Evolutionary conservation across 306 rosid genomes (phyloP), one percentile per base, ranked within the genome.

Genomic region (Pterocarpus santalinus): DNA sequence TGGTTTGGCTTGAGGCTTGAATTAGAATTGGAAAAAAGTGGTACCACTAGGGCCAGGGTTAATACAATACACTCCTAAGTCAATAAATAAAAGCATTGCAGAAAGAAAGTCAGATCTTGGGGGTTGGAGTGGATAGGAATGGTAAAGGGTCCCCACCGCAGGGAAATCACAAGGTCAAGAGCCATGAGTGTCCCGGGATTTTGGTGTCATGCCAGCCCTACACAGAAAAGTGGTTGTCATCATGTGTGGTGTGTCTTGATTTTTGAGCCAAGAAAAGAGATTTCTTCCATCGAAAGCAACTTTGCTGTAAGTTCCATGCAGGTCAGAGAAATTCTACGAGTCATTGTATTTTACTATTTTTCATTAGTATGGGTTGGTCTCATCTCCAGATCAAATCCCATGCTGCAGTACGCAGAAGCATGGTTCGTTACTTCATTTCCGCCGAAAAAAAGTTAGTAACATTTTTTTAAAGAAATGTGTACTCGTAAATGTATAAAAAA

Each of bases 221-320:
- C n/a, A 7, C 44, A 44, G 75, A 65, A 57, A 68, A 38, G 69
- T 66, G 55, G 84, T 46, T 12, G 79, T n/a, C 52, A 76, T 84
- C 82, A 84, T 82, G 87, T 68, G 85, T 86, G 46, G 73, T 74
- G 69, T 15, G 73, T 9, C 80, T 86, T 83, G 30, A 66, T 83
- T 82, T 79, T 87, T 83, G 88, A 84, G 76, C 39, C 69, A 7
- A 69, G 67, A 65, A 70, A 51, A 22, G 28, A 22, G 28, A 81
- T 85, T 51, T 82, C 93, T 90, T 87, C 72, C 44, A 12, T 56
- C 53, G 63, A 81, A 90, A 84, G 93, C 82, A 64, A 67, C 73
- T 64, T 84, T 52, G 14, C 35, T 68, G 72, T 62, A 22, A 52
- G 44, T 57, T 73, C 73, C 58, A 71, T 39, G 32, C 47, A 30